Conservation (phyloP, 2,329 filamentous ascomycete species). For the Gaeumannomyces sp. region DNA sequence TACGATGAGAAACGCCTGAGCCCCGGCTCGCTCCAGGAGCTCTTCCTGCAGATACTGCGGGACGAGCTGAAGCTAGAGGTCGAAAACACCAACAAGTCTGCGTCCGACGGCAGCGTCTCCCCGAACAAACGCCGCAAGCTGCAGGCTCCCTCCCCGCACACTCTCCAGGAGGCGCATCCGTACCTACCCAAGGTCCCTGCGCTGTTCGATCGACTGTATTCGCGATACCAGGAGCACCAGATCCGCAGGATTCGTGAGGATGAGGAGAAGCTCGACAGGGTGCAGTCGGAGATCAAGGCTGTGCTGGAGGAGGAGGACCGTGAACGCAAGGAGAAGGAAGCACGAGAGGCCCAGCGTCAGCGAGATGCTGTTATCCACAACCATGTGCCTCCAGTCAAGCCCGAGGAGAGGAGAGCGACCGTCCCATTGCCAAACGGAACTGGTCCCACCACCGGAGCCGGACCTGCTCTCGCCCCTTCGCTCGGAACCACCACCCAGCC, state of each 20-base stretch:
- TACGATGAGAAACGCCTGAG: conserved; percentile 71
- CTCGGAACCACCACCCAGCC: background rate
- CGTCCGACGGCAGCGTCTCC: conserved; percentile 39
- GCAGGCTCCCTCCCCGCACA: conserved; percentile 55
- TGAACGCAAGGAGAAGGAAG: conserved; percentile 26
- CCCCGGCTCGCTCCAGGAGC: conserved; percentile 69
- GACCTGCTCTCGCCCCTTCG: background rate
- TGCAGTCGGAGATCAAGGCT: conserved; percentile 62
- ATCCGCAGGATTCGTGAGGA: conserved; percentile 68
- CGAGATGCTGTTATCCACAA: conserved; percentile 1
- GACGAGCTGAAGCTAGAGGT: conserved; percentile 60
- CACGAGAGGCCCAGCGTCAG: conserved; percentile 4
- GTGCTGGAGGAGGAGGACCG: conserved; percentile 33
- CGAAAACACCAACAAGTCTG: conserved; percentile 23
- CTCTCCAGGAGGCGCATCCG: conserved; percentile 59
- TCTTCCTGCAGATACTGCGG: conserved; percentile 70
- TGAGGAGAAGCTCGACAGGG: conserved; percentile 57
- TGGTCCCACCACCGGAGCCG: background rate
- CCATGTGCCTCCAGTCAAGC: background rate
- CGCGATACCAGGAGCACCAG: conserved; percentile 63
- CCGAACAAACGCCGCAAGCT: conserved; percentile 70
- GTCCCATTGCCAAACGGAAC: conserved; percentile 1
- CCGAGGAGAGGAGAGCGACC: background rate
- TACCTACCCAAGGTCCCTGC: conserved; percentile 63
- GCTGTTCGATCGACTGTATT: conserved; percentile 68